Evolutionary conservation across 257 asterid genomes (phyloP).

Genomic region (Prunella vulgaris): DNA sequence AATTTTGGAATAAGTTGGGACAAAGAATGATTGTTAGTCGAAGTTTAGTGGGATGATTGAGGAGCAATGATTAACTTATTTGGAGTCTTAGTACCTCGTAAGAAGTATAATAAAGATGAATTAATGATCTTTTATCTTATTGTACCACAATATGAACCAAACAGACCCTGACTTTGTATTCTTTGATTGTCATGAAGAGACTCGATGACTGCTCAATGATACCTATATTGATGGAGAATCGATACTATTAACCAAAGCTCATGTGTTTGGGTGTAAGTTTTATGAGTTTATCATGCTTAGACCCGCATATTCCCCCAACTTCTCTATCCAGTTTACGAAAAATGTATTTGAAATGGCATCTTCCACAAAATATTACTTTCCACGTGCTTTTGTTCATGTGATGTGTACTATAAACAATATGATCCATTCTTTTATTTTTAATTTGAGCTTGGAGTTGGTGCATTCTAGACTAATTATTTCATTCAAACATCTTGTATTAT

Average conservation of each 20-base stretch:
- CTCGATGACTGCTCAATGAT: not conserved
- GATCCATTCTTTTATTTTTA: not conserved
- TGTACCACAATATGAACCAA: too few species aligned
- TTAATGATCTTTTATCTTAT: too few species aligned
- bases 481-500: not conserved
- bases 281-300: not conserved
- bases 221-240: not conserved
- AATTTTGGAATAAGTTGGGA: too few species aligned
- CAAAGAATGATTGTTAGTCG: too few species aligned
- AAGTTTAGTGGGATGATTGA: too few species aligned
- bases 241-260: not conserved
- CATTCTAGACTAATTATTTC: not conserved
- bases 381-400: not conserved
- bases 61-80: too few species aligned
- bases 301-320: not conserved
- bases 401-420: not conserved
- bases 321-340: not conserved
- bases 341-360: not conserved
- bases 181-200: not conserved
- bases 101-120: too few species aligned
- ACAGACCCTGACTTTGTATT: not conserved
- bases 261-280: not conserved
- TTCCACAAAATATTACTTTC: too few species aligned
- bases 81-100: too few species aligned
- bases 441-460: not conserved